Evolutionary conservation across 2,329 filamentous ascomycete genomes (phyloP).

Genomic region (Zasmidium cellare): DNA sequence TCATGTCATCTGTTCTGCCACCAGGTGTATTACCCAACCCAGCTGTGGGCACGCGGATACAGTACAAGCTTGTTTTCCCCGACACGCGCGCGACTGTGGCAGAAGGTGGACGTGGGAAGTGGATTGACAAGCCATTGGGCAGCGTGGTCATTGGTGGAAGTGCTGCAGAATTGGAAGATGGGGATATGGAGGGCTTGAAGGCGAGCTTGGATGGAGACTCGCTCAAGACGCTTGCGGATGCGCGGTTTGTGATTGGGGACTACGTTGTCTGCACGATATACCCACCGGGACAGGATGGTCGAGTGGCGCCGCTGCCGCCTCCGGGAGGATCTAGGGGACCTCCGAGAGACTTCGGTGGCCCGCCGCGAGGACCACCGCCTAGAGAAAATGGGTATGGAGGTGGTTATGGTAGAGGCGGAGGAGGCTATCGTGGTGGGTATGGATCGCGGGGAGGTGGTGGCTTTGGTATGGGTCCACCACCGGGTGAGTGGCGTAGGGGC

Average conservation of each 20-base stretch:
- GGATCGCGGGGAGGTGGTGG: constrained; percentile 27
- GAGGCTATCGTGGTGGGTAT: constrained; percentile 24
- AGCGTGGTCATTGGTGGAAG: constrained; percentile 69
- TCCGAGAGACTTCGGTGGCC: constrained; percentile 34
- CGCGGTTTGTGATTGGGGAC: constrained; percentile 83
- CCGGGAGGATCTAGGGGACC: constrained; percentile 42
- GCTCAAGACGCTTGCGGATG: constrained; percentile 73
- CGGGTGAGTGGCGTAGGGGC: constrained; percentile 42
- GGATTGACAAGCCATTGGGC: constrained; percentile 77
- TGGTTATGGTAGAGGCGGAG: constrained; percentile 27
- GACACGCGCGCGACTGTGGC: constrained; percentile 59
- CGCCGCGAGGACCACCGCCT: constrained; percentile 30
- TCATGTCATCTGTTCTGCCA: constrained; percentile 70
- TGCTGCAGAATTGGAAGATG: constrained; percentile 29
- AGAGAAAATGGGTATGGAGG: constrained; percentile 31
- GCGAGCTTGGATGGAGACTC: constrained; percentile 55
- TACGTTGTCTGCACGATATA: constrained; percentile 82
- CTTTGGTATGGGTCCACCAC: constrained; percentile 31
- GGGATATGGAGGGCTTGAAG: constrained; percentile 32
- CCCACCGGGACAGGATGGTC: constrained; percentile 72
- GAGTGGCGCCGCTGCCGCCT: constrained; percentile 64
- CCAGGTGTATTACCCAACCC: constrained; percentile 66
- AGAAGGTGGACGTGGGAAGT: constrained; percentile 57
- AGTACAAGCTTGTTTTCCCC: constrained; percentile 82
- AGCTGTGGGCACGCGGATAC: constrained; percentile 78